Evolutionary conservation across 1,139 yeast genomes (phyloP).

Genomic region (Scheffersomyces illinoinensis): DNA sequence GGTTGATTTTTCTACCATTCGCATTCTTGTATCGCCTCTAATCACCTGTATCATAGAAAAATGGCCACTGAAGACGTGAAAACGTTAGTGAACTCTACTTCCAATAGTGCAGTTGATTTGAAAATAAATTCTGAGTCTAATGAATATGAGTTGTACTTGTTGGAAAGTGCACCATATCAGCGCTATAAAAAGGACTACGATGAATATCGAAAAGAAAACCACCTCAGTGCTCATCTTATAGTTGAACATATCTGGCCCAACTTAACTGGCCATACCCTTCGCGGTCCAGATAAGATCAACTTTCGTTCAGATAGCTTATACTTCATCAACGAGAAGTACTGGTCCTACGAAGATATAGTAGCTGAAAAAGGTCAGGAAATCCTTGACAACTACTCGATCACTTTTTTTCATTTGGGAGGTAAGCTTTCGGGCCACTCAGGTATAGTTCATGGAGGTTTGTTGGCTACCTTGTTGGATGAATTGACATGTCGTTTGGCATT

Average conservation of each 20-base stretch:
- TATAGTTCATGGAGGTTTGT: conserved; percentile 57
- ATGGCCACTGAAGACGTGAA: conserved; percentile 4
- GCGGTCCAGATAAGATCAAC: conserved; percentile 36
- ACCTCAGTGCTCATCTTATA: conserved; percentile 4
- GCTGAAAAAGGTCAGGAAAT: conserved; percentile 9
- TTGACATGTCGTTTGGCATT: conserved; percentile 54
- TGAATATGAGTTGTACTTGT: not conserved
- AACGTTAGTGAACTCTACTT: conserved; percentile 2
- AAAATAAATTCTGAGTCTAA: not conserved
- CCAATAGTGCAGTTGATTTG: conserved; percentile 1
- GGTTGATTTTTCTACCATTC: not conserved
- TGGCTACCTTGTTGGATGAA: conserved; percentile 56
- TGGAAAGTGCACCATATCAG: conserved; percentile 5
- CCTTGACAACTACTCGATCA: conserved; percentile 30
- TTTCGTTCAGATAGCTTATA: conserved; percentile 39
- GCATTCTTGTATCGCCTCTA: not conserved
- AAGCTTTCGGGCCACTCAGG: conserved; percentile 50
- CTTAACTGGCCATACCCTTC: conserved; percentile 38
- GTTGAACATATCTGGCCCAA: conserved; percentile 27
- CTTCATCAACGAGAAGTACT: conserved; percentile 33
- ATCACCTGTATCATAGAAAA: not conserved
- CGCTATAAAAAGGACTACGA: conserved; percentile 8
- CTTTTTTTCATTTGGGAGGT: conserved; percentile 49
- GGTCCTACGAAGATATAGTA: conserved; percentile 14
- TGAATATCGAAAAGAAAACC: conserved; percentile 4